phyloP scores from a whole-genome alignment of 2,329 filamentous ascomycete species.

The Cordyceps fumosorosea region DNA sequence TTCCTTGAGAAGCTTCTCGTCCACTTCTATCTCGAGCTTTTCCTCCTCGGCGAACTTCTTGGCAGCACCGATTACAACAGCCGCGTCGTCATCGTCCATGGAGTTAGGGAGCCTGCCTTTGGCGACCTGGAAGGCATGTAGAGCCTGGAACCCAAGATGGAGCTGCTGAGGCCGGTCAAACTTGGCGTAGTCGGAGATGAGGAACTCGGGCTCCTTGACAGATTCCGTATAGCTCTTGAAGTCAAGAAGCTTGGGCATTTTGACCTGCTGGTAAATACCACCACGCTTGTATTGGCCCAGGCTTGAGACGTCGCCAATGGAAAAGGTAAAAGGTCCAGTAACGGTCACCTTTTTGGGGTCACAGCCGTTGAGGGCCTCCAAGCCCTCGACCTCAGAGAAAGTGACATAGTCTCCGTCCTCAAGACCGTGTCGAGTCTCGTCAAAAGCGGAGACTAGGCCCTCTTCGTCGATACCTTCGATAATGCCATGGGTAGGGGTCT shows the following conservation, averaged over 20 bases:
- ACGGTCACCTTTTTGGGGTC: constrained; percentile 87
- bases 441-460: constrained; percentile 83
- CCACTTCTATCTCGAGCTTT: constrained; percentile 62
- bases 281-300: constrained; percentile 83
- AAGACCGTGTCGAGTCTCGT: constrained; percentile 89
- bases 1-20: constrained; percentile 89
- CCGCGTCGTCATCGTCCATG: constrained; percentile 78
- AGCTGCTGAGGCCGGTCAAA: constrained; percentile 91
- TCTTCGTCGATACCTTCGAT: constrained; percentile 84
- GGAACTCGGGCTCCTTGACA: constrained; percentile 78
- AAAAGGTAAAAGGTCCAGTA: constrained; percentile 95
- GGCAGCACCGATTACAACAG: constrained; percentile 67
- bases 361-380: constrained; percentile 78
- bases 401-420: constrained; percentile 96
- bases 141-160: constrained; percentile 85
- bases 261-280: constrained; percentile 90
- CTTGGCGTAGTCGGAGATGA: constrained; percentile 95
- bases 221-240: constrained; percentile 77
- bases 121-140: constrained; percentile 75
- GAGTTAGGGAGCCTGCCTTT: constrained; percentile 73
- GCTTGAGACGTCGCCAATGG: constrained; percentile 85
- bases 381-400: constrained; percentile 86
- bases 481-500: constrained; percentile 81
- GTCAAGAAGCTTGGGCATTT: constrained; percentile 91
- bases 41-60: constrained; percentile 68